Base-by-base conservation (phyloP, 495 filamentous ascomycete genomes). In the Platismatia glauca region DNA sequence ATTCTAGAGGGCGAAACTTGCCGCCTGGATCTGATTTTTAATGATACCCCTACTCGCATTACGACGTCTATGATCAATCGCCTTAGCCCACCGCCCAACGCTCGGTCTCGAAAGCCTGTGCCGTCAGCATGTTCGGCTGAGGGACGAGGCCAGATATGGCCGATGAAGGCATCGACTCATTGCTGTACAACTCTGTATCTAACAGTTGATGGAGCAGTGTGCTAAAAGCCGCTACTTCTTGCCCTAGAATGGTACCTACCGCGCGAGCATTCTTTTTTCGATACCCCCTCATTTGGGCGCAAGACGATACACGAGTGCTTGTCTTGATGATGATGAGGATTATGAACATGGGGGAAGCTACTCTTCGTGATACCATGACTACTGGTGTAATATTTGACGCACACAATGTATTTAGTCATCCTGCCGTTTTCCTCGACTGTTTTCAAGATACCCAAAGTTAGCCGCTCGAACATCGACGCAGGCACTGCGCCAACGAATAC, bases 221-320 rank as follows among this genome's bases (percentile, higher is more conserved):
- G 55, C 55, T 34, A 39, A 31, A 13, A 48, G 55, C 43, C 41
- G 41, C 43, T 29, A 50, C 55, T 56, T n/a, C 7, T 63, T 43
- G 62, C n/a, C 31, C 46, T 16, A 60, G 58, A 60, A 46, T 18
- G 59, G 41, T 22, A 52, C 16, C 27, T 57, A 29, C 22, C 24
- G 0, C 29, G 31, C 57, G 34, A 16, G 18, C 39, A 52, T 62
- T 60, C 8, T 5, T 60, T 60, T 44, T 34, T 41, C 16, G 38
- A 63, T 57, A 57, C 63, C 41, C 62, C 43, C 18, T 20, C 27
- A 18, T 8, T 55, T 50, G 18, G 43, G 41, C 15, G n/a, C 24
- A 59, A 46, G 65, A 67, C 50, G 41, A 67, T 67, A 67, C 27
- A 64, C 65, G 65, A 64, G 61, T 64, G 53, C 41, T 60, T 43